Conservation (phyloP, 345 rosid species). For the Eucalyptus curtisii region DNA sequence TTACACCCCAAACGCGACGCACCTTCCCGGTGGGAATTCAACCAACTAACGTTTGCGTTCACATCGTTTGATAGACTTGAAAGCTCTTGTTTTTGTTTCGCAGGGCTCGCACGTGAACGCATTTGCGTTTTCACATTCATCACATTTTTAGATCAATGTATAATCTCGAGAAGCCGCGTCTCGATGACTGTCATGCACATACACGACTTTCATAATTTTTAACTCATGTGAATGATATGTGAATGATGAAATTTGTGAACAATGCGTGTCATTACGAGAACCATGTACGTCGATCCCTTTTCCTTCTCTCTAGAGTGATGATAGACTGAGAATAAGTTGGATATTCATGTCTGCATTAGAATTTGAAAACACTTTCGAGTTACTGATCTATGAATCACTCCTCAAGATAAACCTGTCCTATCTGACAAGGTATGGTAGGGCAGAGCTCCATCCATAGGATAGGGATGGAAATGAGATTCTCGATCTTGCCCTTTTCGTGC, state of each 20-base stretch:
- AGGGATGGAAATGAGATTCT: not conserved
- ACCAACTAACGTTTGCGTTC: not conserved
- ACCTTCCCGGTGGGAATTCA: not conserved
- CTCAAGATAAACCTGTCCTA: not conserved
- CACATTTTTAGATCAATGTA: not conserved
- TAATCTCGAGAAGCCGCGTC: not conserved
- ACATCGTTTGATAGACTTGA: not conserved
- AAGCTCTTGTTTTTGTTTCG: not conserved
- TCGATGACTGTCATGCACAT: rapidly evolving
- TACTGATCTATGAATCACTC: rapidly evolving
- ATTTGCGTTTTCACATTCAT: not conserved
- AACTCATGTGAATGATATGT: too few relatives aligned
- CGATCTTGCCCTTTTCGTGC: not conserved
- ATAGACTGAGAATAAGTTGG: not conserved
- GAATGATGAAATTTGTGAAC: not conserved
- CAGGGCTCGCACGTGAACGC: not conserved
- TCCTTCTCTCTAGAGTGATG: not conserved
- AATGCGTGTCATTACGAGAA: rapidly evolving
- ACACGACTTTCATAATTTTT: too few relatives aligned
- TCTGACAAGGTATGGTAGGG: rapidly evolving
- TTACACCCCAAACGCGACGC: not conserved
- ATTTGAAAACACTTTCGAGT: too few relatives aligned
- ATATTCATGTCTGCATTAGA: not conserved
- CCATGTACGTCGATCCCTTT: not conserved
- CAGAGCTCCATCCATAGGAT: not conserved